Percentiles rank a stretch among this genome's conserved stretches.
These are phyloP conservation scores for Pseudogymnoascus sp. DNA, from an alignment of 2,329 filamentous ascomycete species.

Conservation along the genomic window DNA sequence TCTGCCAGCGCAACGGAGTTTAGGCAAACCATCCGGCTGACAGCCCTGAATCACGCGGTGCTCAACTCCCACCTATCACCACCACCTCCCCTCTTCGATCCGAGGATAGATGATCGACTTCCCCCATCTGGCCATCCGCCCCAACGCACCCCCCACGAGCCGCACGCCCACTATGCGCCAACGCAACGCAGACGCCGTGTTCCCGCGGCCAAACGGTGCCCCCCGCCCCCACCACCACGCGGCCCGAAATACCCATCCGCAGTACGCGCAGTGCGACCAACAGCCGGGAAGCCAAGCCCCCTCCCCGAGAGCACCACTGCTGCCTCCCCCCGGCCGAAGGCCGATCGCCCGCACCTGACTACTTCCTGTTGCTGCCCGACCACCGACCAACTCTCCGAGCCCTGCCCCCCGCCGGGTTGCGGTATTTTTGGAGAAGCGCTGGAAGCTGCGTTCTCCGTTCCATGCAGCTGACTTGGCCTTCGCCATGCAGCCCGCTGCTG, in stretches of 20 bases:
- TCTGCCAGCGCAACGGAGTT: neutral
- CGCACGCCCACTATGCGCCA: neutral
- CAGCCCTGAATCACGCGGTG: neutral
- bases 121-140: neutral
- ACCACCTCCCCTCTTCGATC: neutral
- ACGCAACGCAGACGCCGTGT: neutral
- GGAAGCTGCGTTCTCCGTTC: neutral
- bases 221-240: neutral
- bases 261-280: neutral
- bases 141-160: neutral
- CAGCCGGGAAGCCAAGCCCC: neutral
- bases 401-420: neutral
- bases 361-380: neutral
- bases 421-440: slow-evolving; percentile 6
- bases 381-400: slow-evolving; percentile 1
- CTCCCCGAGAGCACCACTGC: neutral
- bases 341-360: neutral
- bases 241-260: slow-evolving; percentile 4
- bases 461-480: neutral
- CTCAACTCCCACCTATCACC: neutral
- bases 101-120: neutral
- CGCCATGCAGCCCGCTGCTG: neutral
- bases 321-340: neutral
- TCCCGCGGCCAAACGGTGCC: neutral
- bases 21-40: slow-evolving; percentile 5